These are phyloP conservation scores for Cercospora citrullina DNA, from an alignment of 2,329 filamentous ascomycete genomes.

Conservation along the genomic window DNA sequence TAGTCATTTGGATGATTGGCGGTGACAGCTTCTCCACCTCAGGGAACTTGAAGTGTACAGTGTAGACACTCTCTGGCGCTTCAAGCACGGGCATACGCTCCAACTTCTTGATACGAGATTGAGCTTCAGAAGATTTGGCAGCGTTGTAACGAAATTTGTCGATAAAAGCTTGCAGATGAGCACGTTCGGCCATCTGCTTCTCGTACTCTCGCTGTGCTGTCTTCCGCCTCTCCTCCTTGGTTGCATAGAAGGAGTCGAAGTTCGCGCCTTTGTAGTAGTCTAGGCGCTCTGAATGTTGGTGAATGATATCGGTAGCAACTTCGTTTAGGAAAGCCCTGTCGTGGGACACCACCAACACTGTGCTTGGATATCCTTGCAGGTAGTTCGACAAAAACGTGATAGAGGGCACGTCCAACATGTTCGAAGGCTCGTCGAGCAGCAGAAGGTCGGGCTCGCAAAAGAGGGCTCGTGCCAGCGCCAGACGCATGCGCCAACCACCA, in stretches of 20 bases:
- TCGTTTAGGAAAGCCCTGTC: conserved; percentile 99
- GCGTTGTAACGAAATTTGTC: conserved; percentile 99
- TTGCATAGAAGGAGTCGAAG: conserved; percentile 95
- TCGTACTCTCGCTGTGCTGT: conserved; percentile 96
- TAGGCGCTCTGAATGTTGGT: conserved; percentile 93
- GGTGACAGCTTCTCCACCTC: conserved; percentile 97
- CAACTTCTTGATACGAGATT: conserved; percentile 98
- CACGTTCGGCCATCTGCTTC: conserved; percentile 92
- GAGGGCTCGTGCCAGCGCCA: conserved; percentile 88
- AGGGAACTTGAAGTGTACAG: conserved; percentile 94
- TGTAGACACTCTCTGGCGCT: conserved; percentile 89
- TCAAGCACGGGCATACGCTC: conserved; percentile 95
- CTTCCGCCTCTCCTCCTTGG: conserved; percentile 95
- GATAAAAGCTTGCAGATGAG: conserved; percentile 95
- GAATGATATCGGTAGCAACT: conserved; percentile 97
- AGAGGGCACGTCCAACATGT: conserved; percentile 64
- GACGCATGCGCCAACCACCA: conserved; percentile 98
- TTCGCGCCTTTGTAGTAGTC: conserved; percentile 99
- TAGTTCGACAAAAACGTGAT: conserved; percentile 98
- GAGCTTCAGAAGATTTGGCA: conserved; percentile 95
- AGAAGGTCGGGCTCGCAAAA: conserved; percentile 97
- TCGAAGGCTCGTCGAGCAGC: conserved; percentile 93
- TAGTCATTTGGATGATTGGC: conserved; percentile 96
- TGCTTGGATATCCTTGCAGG: conserved; percentile 89
- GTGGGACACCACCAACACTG: conserved; percentile 94